Evolutionary conservation across 208 protist genomes (phyloP).

Genomic region (Leishmania major): DNA sequence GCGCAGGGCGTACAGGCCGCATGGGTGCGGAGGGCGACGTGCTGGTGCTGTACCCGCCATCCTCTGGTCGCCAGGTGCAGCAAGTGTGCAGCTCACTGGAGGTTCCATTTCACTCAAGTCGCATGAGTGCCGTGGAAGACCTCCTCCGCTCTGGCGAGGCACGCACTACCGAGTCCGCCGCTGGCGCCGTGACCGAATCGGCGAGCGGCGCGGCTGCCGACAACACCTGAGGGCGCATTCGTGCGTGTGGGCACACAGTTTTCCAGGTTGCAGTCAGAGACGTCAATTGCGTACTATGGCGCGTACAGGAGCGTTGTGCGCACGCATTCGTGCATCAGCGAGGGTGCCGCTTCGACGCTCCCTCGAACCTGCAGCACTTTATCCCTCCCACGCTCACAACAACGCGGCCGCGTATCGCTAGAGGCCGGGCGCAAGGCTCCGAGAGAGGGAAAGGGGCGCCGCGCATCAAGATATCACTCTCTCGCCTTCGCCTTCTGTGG

Average conservation of each 20-base stretch:
- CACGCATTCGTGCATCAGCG: background rate
- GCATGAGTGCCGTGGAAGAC: constrained; percentile 58
- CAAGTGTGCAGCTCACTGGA: constrained; percentile 77
- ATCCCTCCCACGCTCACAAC: background rate
- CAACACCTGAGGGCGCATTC: background rate
- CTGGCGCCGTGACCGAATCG: background rate
- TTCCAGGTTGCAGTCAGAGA: background rate
- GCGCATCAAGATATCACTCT: background rate
- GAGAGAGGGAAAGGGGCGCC: background rate
- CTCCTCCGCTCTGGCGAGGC: constrained; percentile 31
- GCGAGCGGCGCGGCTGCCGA: background rate
- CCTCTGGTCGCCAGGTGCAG: constrained; percentile 70
- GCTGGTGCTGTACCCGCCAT: constrained; percentile 74
- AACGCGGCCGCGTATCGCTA: background rate
- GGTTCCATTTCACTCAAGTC: constrained; percentile 62
- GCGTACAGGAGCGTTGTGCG: background rate
- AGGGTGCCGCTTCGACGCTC: background rate
- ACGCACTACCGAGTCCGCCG: background rate
- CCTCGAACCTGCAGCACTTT: background rate
- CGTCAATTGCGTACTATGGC: background rate
- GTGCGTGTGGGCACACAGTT: background rate
- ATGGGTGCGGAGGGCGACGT: constrained; percentile 85
- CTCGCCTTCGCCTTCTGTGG: background rate
- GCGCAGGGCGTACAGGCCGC: constrained; percentile 85
- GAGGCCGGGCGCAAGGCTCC: background rate